Conservation (phyloP, 371 early-diverging fungal species). For the Entomophthora muscae region DNA sequence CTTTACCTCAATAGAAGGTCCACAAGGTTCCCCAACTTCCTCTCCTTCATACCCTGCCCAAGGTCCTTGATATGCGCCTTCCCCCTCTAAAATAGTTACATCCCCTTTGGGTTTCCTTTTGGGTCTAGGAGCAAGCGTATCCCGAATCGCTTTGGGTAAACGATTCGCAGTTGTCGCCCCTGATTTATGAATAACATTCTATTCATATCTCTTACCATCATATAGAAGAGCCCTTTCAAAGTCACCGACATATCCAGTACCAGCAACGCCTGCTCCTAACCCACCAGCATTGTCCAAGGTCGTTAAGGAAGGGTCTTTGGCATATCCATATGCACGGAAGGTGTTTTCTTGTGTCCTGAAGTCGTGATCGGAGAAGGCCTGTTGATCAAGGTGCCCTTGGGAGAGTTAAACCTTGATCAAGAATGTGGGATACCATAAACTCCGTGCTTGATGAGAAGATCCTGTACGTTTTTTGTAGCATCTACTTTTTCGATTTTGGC, state of each 20-base stretch:
- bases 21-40: conserved; percentile 30
- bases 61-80: conserved; percentile 73
- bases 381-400: conserved; percentile 60
- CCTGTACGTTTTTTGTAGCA: conserved; percentile 4
- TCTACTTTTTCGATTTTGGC: not conserved
- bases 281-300: conserved; percentile 24
- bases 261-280: conserved; percentile 30
- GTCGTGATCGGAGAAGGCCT: conserved; percentile 49
- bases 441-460: conserved; percentile 1
- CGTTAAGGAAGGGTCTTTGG: conserved; percentile 55
- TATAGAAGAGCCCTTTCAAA: conserved; percentile 25
- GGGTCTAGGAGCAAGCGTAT: conserved; percentile 26
- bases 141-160: conserved; percentile 24
- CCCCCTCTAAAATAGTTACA: conserved; percentile 51
- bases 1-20: conserved; percentile 31
- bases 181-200: not conserved
- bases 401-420: not conserved
- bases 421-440: conserved; percentile 2
- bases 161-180: not conserved
- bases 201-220: conserved; percentile 10
- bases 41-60: conserved; percentile 92
- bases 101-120: conserved; percentile 68
- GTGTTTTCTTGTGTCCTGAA: conserved; percentile 68
- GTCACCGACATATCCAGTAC: conserved; percentile 53
- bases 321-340: conserved; percentile 64